Evolutionary conservation across 2,329 filamentous ascomycete species (phyloP), one percentile per base, ranked within the genome.

Genomic region (Apiospora aurea): DNA sequence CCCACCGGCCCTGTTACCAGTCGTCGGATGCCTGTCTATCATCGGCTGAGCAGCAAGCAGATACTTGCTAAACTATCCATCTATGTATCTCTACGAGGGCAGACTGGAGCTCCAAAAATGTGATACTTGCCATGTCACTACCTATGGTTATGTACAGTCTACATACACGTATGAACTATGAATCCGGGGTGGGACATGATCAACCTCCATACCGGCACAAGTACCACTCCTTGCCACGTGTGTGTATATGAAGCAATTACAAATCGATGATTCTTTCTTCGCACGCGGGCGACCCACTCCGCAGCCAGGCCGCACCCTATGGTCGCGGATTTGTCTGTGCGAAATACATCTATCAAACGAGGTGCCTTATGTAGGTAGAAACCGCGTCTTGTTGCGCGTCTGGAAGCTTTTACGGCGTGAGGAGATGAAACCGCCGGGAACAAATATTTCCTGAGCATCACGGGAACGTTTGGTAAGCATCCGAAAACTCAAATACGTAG

Each of bases 211-310:
- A 49, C 16, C 3, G 5, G n/a, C 29, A 34, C 26, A 21, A 34
- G 26, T 34, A 38, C 16, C 53, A 16, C 53, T 61, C 53, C 26
- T 34, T 18, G 29, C 53, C 26, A 61, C 53, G 53, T 61, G 26
- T 61, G 26, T 61, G 16, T 29, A 18, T 34, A 14, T 7, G 13
- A 11, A 18, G 26, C 13, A 34, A 34, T 34, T 61, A 34, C 16
- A 61, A 61, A 61, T 61, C 53, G 53, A 61, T 21, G 26, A 34
- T 34, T 38, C 26, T 38, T 38, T 61, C 26, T 61, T 29, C 53
- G 53, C 26, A 29, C 53, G 53, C 5, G 26, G 26, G 53, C 53
- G 34, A 38, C 4, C 53, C 53, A 61, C 53, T 61, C 53, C 53
- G 53, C 26, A 61, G 13, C 16, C 7, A 57, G 13, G 24, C 26